These are phyloP conservation scores for Prunus mira DNA, from an alignment of 306 rosid species.

Conservation along the genomic window DNA sequence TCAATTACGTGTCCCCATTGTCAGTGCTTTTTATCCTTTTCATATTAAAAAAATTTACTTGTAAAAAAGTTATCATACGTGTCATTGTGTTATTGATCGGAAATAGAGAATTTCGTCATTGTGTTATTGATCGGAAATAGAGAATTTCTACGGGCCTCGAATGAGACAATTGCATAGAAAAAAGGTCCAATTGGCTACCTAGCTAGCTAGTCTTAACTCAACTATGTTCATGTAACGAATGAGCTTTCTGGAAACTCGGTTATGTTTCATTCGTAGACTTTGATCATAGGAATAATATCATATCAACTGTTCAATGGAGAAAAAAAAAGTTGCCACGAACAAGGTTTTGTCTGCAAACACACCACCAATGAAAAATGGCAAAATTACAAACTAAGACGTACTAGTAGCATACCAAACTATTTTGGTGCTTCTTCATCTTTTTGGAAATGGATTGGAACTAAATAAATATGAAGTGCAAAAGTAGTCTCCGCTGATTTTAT, in stretches of 20 bases:
- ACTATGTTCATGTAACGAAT: too few species aligned
- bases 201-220: neutral
- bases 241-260: too few species aligned
- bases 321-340: constrained; percentile 43
- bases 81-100: too few species aligned
- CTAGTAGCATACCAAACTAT: too few species aligned
- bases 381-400: neutral
- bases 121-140: too few species aligned
- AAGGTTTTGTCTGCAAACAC: constrained; percentile 39
- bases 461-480: neutral
- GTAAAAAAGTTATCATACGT: too few species aligned
- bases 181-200: neutral
- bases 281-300: constrained; percentile 34
- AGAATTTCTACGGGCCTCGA: neutral
- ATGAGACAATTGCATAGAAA: neutral
- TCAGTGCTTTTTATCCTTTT: too few species aligned
- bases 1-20: neutral
- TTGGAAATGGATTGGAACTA: neutral
- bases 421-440: neutral
- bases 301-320: constrained; percentile 28
- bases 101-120: too few species aligned
- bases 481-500: neutral
- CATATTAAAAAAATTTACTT: fast-evolving
- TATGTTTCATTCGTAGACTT: neutral
- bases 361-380: neutral